phyloP scores from a whole-genome alignment of 257 asterid species.

The Datura wrightii region DNA sequence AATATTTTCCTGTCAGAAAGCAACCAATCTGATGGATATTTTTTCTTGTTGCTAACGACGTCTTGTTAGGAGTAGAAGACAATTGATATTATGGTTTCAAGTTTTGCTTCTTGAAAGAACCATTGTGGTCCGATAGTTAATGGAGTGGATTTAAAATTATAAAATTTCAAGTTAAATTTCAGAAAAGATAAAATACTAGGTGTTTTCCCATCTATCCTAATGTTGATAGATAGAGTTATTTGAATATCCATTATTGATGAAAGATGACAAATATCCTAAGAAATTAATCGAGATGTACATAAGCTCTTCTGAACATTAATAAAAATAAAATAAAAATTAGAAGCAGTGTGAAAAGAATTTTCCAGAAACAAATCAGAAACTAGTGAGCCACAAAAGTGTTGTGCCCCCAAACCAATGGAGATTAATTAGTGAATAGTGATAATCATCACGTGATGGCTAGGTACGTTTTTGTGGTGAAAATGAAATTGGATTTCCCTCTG shows the following conservation, averaged over 20 bases:
- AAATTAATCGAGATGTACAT: too few species aligned
- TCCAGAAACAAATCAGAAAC: neutral
- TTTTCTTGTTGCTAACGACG: neutral
- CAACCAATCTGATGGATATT: constrained; percentile 11
- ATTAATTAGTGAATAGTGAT: neutral
- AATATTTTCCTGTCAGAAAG: neutral
- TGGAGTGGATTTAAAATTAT: too few species aligned
- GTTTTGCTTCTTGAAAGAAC: neutral
- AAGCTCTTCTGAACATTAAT: too few species aligned
- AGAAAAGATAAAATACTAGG: too few species aligned
- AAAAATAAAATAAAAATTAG: too few species aligned
- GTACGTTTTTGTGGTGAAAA: constrained; percentile 15
- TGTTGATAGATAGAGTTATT: too few species aligned
- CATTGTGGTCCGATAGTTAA: too few species aligned
- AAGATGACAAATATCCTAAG: too few species aligned
- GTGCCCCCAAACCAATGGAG: neutral
- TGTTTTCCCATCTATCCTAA: too few species aligned
- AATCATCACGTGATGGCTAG: neutral
- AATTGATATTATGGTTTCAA: too few species aligned
- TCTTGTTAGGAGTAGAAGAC: neutral
- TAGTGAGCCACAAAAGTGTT: neutral
- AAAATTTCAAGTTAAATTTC: too few species aligned
- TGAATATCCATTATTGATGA: too few species aligned
- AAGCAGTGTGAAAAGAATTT: constrained; percentile 14
- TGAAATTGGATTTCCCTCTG: neutral